Evolutionary conservation across 441 rosid genomes (phyloP), one percentile per base, ranked within the genome.

Genomic region (Adansonia rubrostipa): DNA sequence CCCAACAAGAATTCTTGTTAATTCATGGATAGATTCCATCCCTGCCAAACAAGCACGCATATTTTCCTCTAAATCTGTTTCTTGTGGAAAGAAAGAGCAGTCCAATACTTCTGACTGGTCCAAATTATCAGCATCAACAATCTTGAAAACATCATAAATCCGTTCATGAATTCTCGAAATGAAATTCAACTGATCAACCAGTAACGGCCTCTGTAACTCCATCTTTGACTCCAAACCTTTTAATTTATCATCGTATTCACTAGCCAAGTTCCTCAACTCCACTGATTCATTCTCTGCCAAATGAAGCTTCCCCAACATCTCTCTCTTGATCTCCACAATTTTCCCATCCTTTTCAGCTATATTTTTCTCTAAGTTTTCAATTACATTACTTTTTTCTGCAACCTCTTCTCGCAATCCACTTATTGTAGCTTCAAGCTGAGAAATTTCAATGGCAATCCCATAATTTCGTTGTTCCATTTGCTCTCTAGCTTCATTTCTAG

Each of bases 391-490:
- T 84, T 92, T 96, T 82, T 88, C 83, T 0, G 78, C 90, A 62
- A 90, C 90, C 79, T 93, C 98, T 11, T 89, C 93, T 76, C 85
- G 81, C 81, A 95, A 82, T 48, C 89, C 87, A 82, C 92, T 85
- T 77, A 95, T 92, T 0, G 95, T 84, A 50, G 98, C 93, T 82
- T 95, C 97, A 71, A 95, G 89, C 87, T 93, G 93, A 19, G 97
- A 95, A 84, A 95, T 97, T 84, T 95, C 95, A 45, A 91, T 89
- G 63, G 99, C 97, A 77, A 95, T 93, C 88, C 93, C 98, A 71
- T 90, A 95, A 77, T 93, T 95, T 72, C 99, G 87, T 78, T 93
- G 95, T 61, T 90, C 99, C 84, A 93, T 85, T 83, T 92, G 93
- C 80, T 88, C 97, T 82, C 98, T 92, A 5, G 88, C 94, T 67